Percentiles rank a stretch among this genome's conserved stretches.
These are phyloP conservation scores for Penstemon davidsonii DNA, from an alignment of 257 asterid species.

Conservation along the genomic window DNA sequence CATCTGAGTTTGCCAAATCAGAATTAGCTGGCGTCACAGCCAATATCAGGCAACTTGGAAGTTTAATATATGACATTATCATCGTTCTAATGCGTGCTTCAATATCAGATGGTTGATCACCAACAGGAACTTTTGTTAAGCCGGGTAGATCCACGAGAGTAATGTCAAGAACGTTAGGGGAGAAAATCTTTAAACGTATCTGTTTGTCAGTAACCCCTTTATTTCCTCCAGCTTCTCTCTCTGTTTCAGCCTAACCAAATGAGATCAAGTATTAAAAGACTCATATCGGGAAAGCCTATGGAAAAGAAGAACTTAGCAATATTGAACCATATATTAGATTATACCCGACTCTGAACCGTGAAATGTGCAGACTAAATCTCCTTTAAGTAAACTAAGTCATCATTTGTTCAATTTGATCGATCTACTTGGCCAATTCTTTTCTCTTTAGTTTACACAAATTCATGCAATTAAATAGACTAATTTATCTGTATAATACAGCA, in stretches of 20 bases:
- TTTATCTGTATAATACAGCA: not conserved
- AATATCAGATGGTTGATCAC: conserved; percentile 96
- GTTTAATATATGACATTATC: conserved; percentile 83
- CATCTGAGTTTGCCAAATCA: conserved; percentile 95
- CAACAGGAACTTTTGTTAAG: conserved; percentile 90
- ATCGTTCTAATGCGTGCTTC: conserved; percentile 92
- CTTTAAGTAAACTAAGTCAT: conserved; percentile 9
- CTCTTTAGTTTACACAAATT: no score
- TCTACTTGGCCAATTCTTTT: not conserved
- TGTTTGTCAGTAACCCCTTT: conserved; percentile 88
- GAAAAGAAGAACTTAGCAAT: conserved; percentile 5
- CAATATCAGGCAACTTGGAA: conserved; percentile 71
- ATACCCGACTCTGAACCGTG: not conserved
- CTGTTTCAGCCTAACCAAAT: conserved; percentile 74
- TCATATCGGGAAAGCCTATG: not conserved
- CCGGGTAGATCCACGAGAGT: conserved; percentile 98
- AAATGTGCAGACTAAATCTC: not conserved
- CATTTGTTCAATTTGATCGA: not conserved
- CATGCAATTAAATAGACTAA: no score
- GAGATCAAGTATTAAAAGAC: conserved; percentile 16
- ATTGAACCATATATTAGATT: not conserved
- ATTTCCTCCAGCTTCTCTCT: conserved; percentile 83
- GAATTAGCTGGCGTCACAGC: conserved; percentile 98
- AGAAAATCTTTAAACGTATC: conserved; percentile 79
- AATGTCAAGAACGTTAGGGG: conserved; percentile 92